Conservation (phyloP, 192 early-diverging fungal genomes). For the Spizellomyces punctatus region DNA sequence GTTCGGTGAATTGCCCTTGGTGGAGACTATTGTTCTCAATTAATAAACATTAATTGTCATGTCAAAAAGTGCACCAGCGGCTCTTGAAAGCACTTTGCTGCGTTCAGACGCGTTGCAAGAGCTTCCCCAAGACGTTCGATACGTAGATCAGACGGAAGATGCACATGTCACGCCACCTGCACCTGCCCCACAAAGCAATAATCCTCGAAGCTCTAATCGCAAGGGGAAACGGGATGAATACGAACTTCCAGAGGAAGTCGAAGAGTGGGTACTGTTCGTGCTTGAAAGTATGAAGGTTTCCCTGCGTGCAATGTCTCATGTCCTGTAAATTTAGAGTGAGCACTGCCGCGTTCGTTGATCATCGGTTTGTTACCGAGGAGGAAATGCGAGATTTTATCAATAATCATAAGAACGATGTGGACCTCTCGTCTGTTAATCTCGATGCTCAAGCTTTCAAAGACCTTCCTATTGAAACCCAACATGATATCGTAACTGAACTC, state of each 20-base stretch:
- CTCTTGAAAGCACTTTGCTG: background rate
- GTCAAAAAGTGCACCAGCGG: background rate
- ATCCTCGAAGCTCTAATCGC: background rate
- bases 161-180: no score
- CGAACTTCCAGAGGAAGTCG: conserved; percentile 50
- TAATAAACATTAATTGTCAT: background rate
- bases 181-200: no score
- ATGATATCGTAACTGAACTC: conserved; percentile 90
- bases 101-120: conserved; percentile 17
- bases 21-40: background rate
- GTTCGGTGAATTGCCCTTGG: background rate
- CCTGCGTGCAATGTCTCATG: no score
- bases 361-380: conserved; percentile 57
- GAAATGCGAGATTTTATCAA: conserved; percentile 55
- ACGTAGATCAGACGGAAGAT: conserved; percentile 16
- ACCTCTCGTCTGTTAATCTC: conserved; percentile 59
- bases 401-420: conserved; percentile 25
- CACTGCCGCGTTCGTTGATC: conserved; percentile 32
- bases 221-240: conserved; percentile 54
- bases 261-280: conserved; percentile 33
- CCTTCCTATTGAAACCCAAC: conserved; percentile 77
- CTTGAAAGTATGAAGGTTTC: no score
- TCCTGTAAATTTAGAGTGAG: no score
- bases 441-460: conserved; percentile 76
- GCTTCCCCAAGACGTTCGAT: conserved; percentile 27